A percentile compares a stretch with the other conserved stretches of the same genome.
These are phyloP conservation scores for Aspergillus persii DNA, from an alignment of 2,329 filamentous ascomycete genomes.

Conservation along the genomic window DNA sequence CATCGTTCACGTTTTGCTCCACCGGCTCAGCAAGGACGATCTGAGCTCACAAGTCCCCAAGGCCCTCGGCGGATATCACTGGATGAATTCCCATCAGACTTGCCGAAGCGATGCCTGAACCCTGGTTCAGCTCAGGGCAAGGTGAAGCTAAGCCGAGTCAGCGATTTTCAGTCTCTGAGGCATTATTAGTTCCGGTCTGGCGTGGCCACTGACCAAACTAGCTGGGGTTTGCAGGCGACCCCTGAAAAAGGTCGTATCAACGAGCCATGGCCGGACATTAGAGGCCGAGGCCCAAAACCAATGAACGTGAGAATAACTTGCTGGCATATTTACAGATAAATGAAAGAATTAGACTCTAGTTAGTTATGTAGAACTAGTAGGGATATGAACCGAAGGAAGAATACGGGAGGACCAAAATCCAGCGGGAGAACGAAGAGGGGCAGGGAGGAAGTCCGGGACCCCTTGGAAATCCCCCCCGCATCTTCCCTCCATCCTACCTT, in stretches of 20 bases:
- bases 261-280: background rate
- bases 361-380: background rate
- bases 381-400: background rate
- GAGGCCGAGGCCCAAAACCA: background rate
- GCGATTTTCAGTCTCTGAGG: background rate
- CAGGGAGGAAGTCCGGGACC: background rate
- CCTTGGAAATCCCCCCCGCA: background rate
- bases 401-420: background rate
- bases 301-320: background rate
- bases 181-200: background rate
- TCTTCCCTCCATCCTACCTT: background rate
- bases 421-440: background rate
- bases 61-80: background rate
- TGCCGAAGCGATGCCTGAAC: background rate
- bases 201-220: background rate
- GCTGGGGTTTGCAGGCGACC: background rate
- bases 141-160: background rate
- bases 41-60: background rate
- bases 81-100: background rate
- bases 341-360: background rate
- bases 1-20: conserved; percentile 18
- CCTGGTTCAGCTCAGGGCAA: background rate
- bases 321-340: background rate
- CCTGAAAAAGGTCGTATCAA: background rate
- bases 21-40: conserved; percentile 5